phyloP scores from a whole-genome alignment of 805 yeast species.

The Sungouiozyma intestinalis region DNA sequence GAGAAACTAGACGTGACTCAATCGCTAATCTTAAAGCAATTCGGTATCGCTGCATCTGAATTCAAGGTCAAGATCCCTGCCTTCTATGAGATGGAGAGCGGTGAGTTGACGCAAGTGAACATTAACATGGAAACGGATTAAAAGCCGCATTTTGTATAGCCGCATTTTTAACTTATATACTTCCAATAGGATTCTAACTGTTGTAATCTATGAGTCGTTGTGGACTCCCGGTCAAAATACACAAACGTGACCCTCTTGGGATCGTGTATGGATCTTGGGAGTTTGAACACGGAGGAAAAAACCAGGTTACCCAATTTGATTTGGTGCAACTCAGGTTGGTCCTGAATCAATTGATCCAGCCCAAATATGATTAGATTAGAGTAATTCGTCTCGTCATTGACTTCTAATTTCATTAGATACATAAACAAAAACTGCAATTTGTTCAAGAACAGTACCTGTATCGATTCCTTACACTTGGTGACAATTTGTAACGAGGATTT shows the following conservation, averaged over 20 bases:
- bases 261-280: slow-evolving; percentile 11
- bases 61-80: slow-evolving; percentile 76
- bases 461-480: slow-evolving; percentile 8
- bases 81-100: slow-evolving; percentile 57
- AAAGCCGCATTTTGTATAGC: too few species aligned
- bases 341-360: slow-evolving; percentile 13
- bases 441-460: slow-evolving; percentile 22
- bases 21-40: slow-evolving; percentile 84
- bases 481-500: slow-evolving; percentile 13
- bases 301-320: slow-evolving; percentile 16
- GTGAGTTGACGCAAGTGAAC: slow-evolving; percentile 25
- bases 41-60: slow-evolving; percentile 90
- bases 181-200: slow-evolving; percentile 21
- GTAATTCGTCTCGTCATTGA: slow-evolving; percentile 9
- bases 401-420: slow-evolving; percentile 26
- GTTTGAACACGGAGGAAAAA: slow-evolving; percentile 16
- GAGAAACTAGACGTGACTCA: slow-evolving; percentile 79
- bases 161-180: slow-evolving; percentile 14
- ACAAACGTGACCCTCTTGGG: slow-evolving; percentile 9
- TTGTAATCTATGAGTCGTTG: neutral
- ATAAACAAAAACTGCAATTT: slow-evolving; percentile 25
- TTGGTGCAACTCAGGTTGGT: slow-evolving; percentile 5
- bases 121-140: slow-evolving; percentile 25
- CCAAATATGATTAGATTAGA: slow-evolving; percentile 21
- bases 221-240: slow-evolving; percentile 4